phyloP scores from a whole-genome alignment of 1,284 basidiomycete species.

The Cryptococcus jaspeensis region DNA sequence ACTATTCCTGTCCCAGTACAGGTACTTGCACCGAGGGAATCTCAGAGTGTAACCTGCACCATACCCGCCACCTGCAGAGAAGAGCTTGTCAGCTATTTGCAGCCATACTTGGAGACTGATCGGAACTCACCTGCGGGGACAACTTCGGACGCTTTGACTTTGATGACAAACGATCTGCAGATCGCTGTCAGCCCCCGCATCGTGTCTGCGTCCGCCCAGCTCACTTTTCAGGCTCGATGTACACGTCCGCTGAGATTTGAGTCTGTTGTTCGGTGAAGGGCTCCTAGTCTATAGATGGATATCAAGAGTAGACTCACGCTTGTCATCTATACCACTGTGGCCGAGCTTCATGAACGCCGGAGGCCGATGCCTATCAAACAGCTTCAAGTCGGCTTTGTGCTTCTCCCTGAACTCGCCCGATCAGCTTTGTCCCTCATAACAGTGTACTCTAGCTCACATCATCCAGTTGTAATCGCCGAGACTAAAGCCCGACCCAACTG shows the following conservation, averaged over 20 bases:
- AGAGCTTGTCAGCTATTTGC: not conserved
- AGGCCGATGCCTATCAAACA: conserved; percentile 44
- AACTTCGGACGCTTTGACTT: conserved; percentile 88
- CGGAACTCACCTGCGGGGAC: conserved; percentile 62
- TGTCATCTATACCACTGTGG: conserved; percentile 43
- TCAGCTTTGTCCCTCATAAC: not conserved
- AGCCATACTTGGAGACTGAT: not conserved
- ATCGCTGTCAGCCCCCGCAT: not conserved
- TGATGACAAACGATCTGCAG: conserved; percentile 61
- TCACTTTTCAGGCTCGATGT: conserved; percentile 51
- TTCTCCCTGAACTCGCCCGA: conserved; percentile 37
- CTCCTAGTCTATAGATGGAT: too few species aligned
- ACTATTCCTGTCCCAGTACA: conserved; percentile 56
- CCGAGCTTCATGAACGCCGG: conserved; percentile 47
- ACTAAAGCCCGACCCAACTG: conserved; percentile 81
- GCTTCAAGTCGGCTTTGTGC: conserved; percentile 46
- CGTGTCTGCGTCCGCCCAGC: not conserved
- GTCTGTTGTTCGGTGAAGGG: not conserved
- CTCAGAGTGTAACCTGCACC: conserved; percentile 58
- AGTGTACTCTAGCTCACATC: conserved; percentile 33
- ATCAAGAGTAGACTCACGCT: conserved; percentile 34
- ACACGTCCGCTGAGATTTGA: conserved; percentile 46
- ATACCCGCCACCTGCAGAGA: conserved; percentile 41
- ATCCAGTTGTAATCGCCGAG: conserved; percentile 79
- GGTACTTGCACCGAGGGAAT: conserved; percentile 78